Conservation (phyloP, 345 rosid genomes). For the Hibiscus syriacus region DNA sequence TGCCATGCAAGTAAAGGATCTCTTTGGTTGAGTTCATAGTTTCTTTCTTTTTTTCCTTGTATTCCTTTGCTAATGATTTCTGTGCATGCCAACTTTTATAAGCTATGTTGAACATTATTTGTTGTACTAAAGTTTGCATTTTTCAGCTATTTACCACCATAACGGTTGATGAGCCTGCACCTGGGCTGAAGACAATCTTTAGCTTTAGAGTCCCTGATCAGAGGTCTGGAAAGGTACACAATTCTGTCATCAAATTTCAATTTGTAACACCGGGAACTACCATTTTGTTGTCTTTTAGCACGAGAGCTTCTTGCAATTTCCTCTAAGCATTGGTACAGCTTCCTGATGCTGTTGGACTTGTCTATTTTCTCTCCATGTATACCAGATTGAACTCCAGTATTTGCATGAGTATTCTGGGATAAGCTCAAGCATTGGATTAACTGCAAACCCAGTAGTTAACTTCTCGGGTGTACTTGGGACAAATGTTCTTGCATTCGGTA, state of each 20-base stretch:
- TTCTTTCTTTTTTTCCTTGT: not conserved
- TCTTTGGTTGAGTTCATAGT: not conserved
- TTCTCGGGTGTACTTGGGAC: not conserved
- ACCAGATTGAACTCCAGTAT: no score
- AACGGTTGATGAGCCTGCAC: no score
- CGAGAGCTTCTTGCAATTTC: not conserved
- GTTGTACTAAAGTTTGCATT: not conserved
- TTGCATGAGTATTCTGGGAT: no score
- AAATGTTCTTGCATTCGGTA: not conserved
- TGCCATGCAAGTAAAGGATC: not conserved
- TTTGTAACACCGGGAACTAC: not conserved
- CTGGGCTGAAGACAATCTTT: no score
- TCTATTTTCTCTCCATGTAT: no score
- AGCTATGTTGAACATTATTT: not conserved
- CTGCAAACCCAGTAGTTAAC: no score
- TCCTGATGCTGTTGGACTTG: not conserved
- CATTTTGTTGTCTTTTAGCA: not conserved
- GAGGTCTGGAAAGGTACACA: no score
- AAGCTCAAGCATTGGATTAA: no score
- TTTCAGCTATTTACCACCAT: constrained; percentile 65
- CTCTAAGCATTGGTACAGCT: not conserved
- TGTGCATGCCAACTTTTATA: not conserved
- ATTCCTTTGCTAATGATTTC: not conserved
- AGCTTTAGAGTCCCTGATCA: no score
- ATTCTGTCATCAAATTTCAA: no score